phyloP scores from a whole-genome alignment of 495 filamentous ascomycete species.

The Penicillium paxilli region DNA sequence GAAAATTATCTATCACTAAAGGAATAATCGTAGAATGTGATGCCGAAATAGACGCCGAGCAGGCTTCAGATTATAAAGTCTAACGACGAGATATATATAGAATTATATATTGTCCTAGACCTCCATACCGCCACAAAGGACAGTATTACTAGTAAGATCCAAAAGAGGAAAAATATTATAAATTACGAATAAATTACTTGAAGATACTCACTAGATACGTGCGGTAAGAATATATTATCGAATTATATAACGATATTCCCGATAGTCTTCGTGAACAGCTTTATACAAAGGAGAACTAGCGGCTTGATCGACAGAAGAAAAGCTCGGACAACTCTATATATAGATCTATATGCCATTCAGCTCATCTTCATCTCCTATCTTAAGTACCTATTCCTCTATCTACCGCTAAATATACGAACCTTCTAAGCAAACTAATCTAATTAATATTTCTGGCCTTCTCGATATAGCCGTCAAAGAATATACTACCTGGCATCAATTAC shows the following conservation, averaged over 20 bases:
- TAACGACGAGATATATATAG: slow-evolving; percentile 16
- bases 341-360: not conserved
- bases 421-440: not conserved
- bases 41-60: slow-evolving; percentile 16
- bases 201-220: slow-evolving; percentile 9
- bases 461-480: slow-evolving; percentile 10
- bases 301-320: slow-evolving; percentile 3
- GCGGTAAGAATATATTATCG: slow-evolving; percentile 3
- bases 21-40: slow-evolving; percentile 19
- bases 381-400: not conserved
- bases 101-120: slow-evolving; percentile 19
- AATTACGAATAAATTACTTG: slow-evolving; percentile 9
- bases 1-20: slow-evolving; percentile 13
- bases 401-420: not conserved
- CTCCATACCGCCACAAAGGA: slow-evolving; percentile 20
- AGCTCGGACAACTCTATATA: not conserved
- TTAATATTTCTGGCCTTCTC: slow-evolving; percentile 2
- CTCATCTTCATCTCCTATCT: not conserved
- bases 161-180: slow-evolving; percentile 12
- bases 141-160: slow-evolving; percentile 24
- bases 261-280: slow-evolving; percentile 11
- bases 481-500: slow-evolving; percentile 3
- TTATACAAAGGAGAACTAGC: slow-evolving; percentile 10
- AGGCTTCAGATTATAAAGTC: not conserved
- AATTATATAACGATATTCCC: slow-evolving; percentile 6